These are phyloP conservation scores for Puccinia horiana DNA, from an alignment of 1,284 basidiomycete species.

Conservation along the genomic window DNA sequence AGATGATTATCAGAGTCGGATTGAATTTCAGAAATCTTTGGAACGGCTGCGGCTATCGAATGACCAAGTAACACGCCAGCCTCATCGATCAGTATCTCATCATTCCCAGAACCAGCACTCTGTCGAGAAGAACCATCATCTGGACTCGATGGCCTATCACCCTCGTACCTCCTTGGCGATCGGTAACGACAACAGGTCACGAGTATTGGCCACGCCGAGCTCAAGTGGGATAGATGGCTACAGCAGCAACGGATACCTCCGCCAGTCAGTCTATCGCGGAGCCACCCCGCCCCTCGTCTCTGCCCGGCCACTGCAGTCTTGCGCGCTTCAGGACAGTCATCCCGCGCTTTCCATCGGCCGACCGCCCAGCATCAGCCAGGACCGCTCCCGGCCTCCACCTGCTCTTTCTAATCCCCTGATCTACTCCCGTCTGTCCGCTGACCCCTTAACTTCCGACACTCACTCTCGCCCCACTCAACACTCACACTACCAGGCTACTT, in stretches of 20 bases:
- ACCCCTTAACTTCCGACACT: neutral
- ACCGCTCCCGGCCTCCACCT: neutral
- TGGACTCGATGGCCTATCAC: neutral
- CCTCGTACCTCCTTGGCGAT: neutral
- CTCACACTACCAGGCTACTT: neutral
- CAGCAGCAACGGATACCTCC: neutral
- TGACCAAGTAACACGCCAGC: neutral
- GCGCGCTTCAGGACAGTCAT: neutral
- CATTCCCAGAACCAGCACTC: neutral
- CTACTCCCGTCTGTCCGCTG: neutral
- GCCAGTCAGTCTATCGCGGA: neutral
- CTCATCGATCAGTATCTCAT: neutral
- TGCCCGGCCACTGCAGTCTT: neutral
- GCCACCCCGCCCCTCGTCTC: constrained; percentile 5
- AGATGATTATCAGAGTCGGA: neutral
- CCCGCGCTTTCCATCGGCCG: neutral
- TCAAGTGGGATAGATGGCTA: neutral
- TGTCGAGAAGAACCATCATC: neutral
- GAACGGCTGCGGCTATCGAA: neutral
- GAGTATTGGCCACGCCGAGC: neutral
- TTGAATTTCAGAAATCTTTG: neutral
- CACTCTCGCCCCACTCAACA: neutral
- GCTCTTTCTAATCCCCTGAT: neutral
- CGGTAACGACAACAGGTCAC: neutral
- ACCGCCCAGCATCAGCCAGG: neutral